Conservation (phyloP, 495 filamentous ascomycete genomes). For the Polyplosphaeria fusca region DNA sequence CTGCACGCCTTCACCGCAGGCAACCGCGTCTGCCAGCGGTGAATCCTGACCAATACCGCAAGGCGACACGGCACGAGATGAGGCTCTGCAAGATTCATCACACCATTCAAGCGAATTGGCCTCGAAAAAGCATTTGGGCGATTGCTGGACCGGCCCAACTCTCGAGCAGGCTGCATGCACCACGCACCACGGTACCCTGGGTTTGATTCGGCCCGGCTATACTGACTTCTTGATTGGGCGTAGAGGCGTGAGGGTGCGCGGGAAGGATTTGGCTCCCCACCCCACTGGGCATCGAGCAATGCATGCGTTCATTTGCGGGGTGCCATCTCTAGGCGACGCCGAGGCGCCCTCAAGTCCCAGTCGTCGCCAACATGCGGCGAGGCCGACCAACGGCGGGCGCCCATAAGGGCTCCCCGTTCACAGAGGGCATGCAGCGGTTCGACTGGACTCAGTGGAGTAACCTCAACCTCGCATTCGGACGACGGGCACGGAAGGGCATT, state of each 20-base stretch:
- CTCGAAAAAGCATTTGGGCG: not conserved
- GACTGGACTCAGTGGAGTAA: not conserved
- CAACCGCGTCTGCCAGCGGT: constrained; percentile 5
- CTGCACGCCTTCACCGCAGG: not conserved
- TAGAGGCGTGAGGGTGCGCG: constrained; percentile 3
- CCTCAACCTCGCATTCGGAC: not conserved
- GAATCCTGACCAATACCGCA: constrained; percentile 1
- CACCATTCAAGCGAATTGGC: not conserved
- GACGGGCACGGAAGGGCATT: no score
- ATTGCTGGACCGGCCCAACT: not conserved
- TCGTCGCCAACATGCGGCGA: not conserved
- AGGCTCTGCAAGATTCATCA: constrained; percentile 15
- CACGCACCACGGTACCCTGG: not conserved
- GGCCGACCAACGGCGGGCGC: not conserved
- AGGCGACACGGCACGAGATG: not conserved
- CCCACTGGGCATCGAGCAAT: not conserved
- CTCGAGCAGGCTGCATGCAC: not conserved
- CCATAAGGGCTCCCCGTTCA: not conserved
- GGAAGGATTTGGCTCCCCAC: not conserved
- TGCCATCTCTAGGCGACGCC: not conserved
- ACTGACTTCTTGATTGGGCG: constrained; percentile 5
- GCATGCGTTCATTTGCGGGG: no score
- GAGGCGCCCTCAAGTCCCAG: not conserved
- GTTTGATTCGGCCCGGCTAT: not conserved
- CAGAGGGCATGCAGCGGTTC: constrained; percentile 1